A percentile compares a stretch with the other conserved stretches of the same genome.
Evolutionary conservation across 2,329 filamentous ascomycete genomes (phyloP).

Genomic region (Trematosphaeria pertusa): DNA sequence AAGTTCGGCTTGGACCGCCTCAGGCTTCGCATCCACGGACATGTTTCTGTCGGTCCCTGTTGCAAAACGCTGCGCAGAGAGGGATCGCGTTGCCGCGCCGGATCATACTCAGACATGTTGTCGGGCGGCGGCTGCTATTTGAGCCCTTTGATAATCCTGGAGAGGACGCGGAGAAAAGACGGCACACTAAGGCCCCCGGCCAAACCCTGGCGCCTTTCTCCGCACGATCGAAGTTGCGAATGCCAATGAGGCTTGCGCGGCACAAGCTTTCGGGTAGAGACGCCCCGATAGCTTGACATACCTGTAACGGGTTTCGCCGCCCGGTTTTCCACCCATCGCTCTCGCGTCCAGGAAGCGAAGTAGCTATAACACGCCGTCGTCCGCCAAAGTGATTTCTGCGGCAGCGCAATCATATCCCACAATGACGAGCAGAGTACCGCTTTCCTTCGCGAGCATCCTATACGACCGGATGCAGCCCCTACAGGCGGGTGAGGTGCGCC

Average conservation of each 20-base stretch:
- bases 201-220: not conserved
- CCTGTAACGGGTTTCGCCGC: too few species aligned
- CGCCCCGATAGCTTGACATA: not conserved
- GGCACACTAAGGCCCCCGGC: too few species aligned
- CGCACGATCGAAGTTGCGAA: too few species aligned
- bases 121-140: not conserved
- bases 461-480: slow-evolving; percentile 4
- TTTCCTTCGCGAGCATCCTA: slow-evolving; percentile 4
- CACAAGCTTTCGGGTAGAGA: not conserved
- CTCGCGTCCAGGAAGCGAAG: too few species aligned
- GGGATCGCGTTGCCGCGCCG: too few species aligned
- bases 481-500: slow-evolving; percentile 1
- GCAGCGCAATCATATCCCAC: not conserved
- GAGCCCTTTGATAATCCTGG: too few species aligned
- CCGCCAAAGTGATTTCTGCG: too few species aligned
- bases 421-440: slow-evolving; percentile 1
- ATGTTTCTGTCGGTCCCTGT: not conserved
- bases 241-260: not conserved
- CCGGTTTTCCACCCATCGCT: not conserved
- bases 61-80: not conserved
- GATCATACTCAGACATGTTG: not conserved
- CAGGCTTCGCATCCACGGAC: not conserved
- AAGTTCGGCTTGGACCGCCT: not conserved
- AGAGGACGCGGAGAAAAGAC: too few species aligned
- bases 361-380: too few species aligned